Base-by-base conservation (phyloP, 1,284 basidiomycete genomes). In the Xanthoconium separans region DNA sequence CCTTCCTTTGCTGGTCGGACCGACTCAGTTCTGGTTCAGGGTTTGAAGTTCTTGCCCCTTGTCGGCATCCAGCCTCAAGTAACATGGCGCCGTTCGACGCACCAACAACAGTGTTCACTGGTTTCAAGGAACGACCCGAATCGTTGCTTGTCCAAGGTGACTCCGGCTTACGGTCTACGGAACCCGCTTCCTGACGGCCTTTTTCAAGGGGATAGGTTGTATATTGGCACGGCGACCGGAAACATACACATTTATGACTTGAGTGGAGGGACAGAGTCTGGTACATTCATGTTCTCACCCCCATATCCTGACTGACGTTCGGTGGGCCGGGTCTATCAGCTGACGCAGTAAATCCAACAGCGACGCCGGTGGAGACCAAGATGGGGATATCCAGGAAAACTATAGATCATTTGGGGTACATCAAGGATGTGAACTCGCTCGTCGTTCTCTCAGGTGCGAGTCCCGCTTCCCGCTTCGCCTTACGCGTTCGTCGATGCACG, bases 351-450 rank as follows among this genome's bases (percentile, higher is more conserved):
- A 72, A 75, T 8, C 2, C 60, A 24, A 64, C 68, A 15, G 70
- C 82, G 4, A 77, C 76, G 31, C 73, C 86, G 2, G 73, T 89
- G 16, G 85, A 89, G 59, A 82, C 80, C 16, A 90, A 85, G 80
- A 85, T 84, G 57, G 74, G 70, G 6, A 70, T 95, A 31, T 75
- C 79, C 13, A 79, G 84, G 59, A 82, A 81, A 61, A 78, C 89
- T 12, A 91, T 98, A 41, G 94, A 98, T 54, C 93, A 93, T 65
- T 74, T 98, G 6, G 91, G 86, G 3, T 87, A 89, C 49, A 80
- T 98, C 59, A 87, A 88, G 58, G 91, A 93, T 61, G 81, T 91
- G 15, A 87, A 91, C 61, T 88, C 89, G 11, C 75, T 98, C 29
- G 85, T 91, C 5, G 79, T 91, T 9, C 79, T 97, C 2, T 89